Base-by-base conservation (phyloP, 208 protist species). In the Trypanosoma rangeli region DNA sequence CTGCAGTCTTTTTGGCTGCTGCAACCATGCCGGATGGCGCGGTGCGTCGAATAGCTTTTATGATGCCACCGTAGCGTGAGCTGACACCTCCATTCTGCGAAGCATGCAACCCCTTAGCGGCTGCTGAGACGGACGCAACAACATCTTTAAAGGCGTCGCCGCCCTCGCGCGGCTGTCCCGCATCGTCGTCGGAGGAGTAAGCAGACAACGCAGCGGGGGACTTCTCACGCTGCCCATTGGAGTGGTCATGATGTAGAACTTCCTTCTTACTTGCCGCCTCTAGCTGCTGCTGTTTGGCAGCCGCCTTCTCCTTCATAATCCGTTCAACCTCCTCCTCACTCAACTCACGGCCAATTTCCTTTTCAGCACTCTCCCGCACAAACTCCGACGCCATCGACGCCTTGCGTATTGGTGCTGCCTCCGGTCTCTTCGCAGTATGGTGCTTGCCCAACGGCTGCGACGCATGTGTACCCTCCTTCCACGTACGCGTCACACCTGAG, bases 51-150 rank as follows among this genome's bases (percentile, higher is more conserved):
- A 89, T 79, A 9, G 74, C 78, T 63, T 86, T 82, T 56, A 92
- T 69, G 54, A 92, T 73, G 22, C 81, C 79, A 31, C 76, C 59
- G 61, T 89, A 92, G 20, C 73, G 69, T 4, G 67, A 56, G n/a
- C 29, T 33, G 5, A 22, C 5, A 49, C 66, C 13, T 5, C 60
- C 59, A 39, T 68, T 58, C 12, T 56, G 61, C 18, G 26, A 57
- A 4, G 15, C 48, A 10, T 7, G 16, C 16, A 24, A 44, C 31
- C 0, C 20, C 24, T 24, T 64, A 48, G 15, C 44, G 33, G 50
- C 57, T 44, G 53, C 63, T 16, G 28, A 20, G 4, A n/a, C 26
- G 1, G 42, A 35, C 52, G 60, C 7, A 35, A 39, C 2, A 9
- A 37, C 24, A 12, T 10, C 24, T 22, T n/a, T 55, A 15, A 37